Evolutionary conservation across 2,329 filamentous ascomycete genomes (phyloP), one percentile per base, ranked within the genome.

Genomic region (Anisogramma anomala): DNA sequence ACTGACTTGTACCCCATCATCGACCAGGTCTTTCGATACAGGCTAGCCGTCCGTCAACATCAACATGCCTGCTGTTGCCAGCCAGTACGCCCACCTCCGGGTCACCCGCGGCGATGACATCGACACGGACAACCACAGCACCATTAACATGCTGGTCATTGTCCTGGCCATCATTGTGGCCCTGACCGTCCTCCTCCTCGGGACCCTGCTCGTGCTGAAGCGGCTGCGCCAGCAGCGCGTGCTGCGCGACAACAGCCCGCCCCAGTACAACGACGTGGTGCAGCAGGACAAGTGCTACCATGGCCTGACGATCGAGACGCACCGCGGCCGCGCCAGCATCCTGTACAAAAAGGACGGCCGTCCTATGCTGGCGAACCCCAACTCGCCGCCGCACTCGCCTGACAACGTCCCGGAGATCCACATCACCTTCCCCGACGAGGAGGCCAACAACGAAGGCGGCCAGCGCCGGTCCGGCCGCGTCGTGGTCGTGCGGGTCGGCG

Each of bases 381-480:
- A 73, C 46, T 82, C 78, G 48, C 81, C 85, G 13, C 84, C 88
- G 17, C 68, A 82, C 53, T 84, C 82, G 33, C 81, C 83, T n/a
- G 84, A 77, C 61, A 82, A 83, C 51, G 74, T 96, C 20, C 91
- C 91, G 15, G 84, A 96, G 66, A 98, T 98, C 55, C 86, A 88
- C 63, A 94, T 98, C 62, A 96, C 91, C 26, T 96, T 98, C 69
- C 91, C 91, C 13, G 85, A 93, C 54, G 91, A 96, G 68, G 81
- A 93, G 52, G 38, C 30, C 28, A 88, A 95, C 57, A 84, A 95
- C 57, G 84, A 86, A 51, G 68, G 76, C 41, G 89, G 89, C 52
- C 85, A 79, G 62, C 73, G 74, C 53, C 83, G 83, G 66, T 86
- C 82, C 50, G 89, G 89, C 25, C 79, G 88, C 23, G 87, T 96